Conservation (phyloP, 441 rosid species). For the Pelargonium citronellum region DNA sequence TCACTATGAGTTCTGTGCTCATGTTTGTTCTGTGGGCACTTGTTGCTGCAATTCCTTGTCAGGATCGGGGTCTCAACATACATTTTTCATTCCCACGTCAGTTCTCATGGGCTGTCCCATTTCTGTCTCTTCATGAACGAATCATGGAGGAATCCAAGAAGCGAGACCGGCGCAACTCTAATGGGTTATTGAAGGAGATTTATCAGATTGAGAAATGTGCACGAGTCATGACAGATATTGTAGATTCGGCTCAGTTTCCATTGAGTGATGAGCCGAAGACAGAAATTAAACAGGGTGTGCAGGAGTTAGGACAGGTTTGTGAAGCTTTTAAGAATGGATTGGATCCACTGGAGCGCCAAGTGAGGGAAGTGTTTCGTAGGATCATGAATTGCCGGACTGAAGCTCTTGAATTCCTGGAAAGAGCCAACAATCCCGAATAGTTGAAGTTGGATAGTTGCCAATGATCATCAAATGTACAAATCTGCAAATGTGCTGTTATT, state of each 20-base stretch:
- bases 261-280: constrained; percentile 26
- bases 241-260: constrained; percentile 34
- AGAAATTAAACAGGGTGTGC: constrained; percentile 22
- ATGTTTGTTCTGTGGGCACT: constrained; percentile 37
- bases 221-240: constrained; percentile 24
- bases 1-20: constrained; percentile 35
- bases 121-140: constrained; percentile 31
- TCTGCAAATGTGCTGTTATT: not conserved
- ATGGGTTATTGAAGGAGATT: constrained; percentile 37
- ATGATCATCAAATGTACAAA: constrained; percentile 16
- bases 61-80: constrained; percentile 34
- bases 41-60: constrained; percentile 45
- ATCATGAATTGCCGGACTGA: constrained; percentile 31
- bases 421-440: constrained; percentile 4
- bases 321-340: constrained; percentile 30
- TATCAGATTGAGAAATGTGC: constrained; percentile 32
- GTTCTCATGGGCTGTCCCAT: constrained; percentile 27
- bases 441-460: not conserved
- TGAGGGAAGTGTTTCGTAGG: constrained; percentile 33
- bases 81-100: constrained; percentile 32
- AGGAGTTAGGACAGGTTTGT: constrained; percentile 29
- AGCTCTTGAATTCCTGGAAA: constrained; percentile 23
- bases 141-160: constrained; percentile 40
- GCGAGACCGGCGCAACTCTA: constrained; percentile 26
- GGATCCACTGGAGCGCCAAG: constrained; percentile 34